Base-by-base conservation (phyloP, 73 alveolate species). In the Tetrahymena thermophila region DNA sequence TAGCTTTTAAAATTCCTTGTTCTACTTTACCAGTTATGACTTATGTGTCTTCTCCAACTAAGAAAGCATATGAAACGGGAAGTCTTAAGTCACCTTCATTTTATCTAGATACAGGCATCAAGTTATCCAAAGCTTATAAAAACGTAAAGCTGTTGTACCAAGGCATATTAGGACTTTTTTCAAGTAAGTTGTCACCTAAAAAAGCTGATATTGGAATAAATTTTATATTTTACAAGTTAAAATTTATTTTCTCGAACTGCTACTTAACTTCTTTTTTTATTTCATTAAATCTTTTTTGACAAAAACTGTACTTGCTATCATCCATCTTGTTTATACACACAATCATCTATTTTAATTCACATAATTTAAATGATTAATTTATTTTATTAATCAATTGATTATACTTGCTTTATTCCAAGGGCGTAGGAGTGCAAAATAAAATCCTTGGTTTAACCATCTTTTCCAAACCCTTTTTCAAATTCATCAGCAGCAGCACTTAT, bases 81-180 rank as follows among this genome's bases (percentile, higher is more conserved):
- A 98, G 95, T 97, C 99, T 97, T 93, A 98, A 96, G 37, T 99
- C 99, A 96, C 96, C 97, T 43, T 98, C 99, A 89, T 96, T 96
- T 95, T 98, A 98, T 97, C 99, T 97, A 95, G 95, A 95, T 93
- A 99, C 99, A 56, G 97, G 98, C 44, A 96, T 94, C 93, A 98
- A 96, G 50, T 96, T 96, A 97, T 99, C 99, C 50, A 99, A 94
- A 94, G 99, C 99, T 95, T 98, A 99, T 37, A 98, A 83, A 96
- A 99, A 97, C 23, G 99, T 98, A 35, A 98, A 98, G 35, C 99
- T 99, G 34, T 96, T 99, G 97, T 99, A 99, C 99, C 99, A 99
- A 15, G 98, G 96, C 97, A 98, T 96, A 98, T 97, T 98, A 14
- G 96, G 95, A 35, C 97, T 97, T 96, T 98, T 95, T 96, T 98